phyloP scores from a whole-genome alignment of 192 early-diverging fungal species.

The Tieghemiomyces parasiticus region DNA sequence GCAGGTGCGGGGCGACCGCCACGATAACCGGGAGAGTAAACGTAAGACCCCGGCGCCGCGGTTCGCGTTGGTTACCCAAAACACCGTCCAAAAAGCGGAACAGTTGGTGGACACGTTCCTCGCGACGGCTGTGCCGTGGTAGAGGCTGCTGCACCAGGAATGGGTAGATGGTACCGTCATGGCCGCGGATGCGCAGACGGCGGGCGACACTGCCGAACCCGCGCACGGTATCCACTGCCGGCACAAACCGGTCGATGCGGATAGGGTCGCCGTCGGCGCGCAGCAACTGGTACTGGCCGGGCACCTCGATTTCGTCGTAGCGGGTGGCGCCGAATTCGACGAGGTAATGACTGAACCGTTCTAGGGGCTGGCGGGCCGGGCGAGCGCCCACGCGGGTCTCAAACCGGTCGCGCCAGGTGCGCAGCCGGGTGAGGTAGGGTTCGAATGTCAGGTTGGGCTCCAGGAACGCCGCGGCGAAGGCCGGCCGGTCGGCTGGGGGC shows the following conservation, averaged over 20 bases:
- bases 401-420: slow-evolving; percentile 89
- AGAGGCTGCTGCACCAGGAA: slow-evolving; percentile 96
- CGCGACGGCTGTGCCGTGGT: slow-evolving; percentile 70
- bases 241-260: slow-evolving; percentile 86
- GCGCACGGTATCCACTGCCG: slow-evolving; percentile 74
- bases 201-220: slow-evolving; percentile 59
- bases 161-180: slow-evolving; percentile 75
- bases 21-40: slow-evolving; percentile 87
- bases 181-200: slow-evolving; percentile 73
- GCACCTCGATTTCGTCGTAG: slow-evolving; percentile 98
- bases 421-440: slow-evolving; percentile 70
- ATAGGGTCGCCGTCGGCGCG: slow-evolving; percentile 84
- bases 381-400: slow-evolving; percentile 71
- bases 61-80: slow-evolving; percentile 68
- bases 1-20: slow-evolving; percentile 79
- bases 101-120: slow-evolving; percentile 91
- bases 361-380: slow-evolving; percentile 67
- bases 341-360: slow-evolving; percentile 80
- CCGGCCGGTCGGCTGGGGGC: slow-evolving; percentile 41
- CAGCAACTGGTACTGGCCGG: slow-evolving; percentile 89
- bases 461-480: slow-evolving; percentile 91
- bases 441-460: slow-evolving; percentile 65
- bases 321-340: slow-evolving; percentile 98
- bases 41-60: slow-evolving; percentile 55
- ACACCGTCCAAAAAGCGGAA: slow-evolving; percentile 85